Base-by-base conservation (phyloP, 2,329 filamentous ascomycete genomes). In the Epichloe festucae region DNA sequence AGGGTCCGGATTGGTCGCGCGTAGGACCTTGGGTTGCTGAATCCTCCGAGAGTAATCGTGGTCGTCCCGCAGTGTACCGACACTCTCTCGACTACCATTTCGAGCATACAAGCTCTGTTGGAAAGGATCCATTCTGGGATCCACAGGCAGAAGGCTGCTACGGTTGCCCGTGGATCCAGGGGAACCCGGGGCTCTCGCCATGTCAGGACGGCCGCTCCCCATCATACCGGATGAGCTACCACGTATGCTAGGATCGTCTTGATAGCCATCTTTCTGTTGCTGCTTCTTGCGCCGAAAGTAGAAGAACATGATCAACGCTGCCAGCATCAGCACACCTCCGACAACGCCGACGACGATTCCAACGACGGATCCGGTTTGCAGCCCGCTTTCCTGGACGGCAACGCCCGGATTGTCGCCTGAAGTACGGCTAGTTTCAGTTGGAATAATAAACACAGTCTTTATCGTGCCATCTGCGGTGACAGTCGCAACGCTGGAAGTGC, bases 41-140 rank as follows among this genome's bases (percentile, higher is more conserved):
- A 84, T 79, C 57, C 73, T 71, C 56, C 81, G 70, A 40, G 80
- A 83, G 60, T 84, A 84, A 57, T 84, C 81, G 53, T 81, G 78
- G 55, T 84, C 78, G 60, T 84, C 81, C 52, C 76, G 76, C 5
- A 84, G 66, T 1, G 80, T 83, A 57, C 78, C 78, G 60, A 84
- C 67, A 60, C 79, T 84, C 62, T 84, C 80, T 54, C 75, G 74
- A 58, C 79, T 83, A 62, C 76, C 76, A 58, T 74, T 81, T 27
- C 76, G 71, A 43, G 70, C 67, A 61, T 82, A 84, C 12, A 82
- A 67, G 17, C 74, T 75, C 38, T 73, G 71, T 46, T 76, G 73
- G 55, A 77, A 81, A 0, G 80, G 80, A 58, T 84, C 77, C 69
- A 84, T 75, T 44, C 81, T 73, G 35, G 81, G 81, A 60, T 84